Base-by-base conservation (phyloP, 176 grass and related monocot genomes). In the Rhipidocladum racemiflorum region DNA sequence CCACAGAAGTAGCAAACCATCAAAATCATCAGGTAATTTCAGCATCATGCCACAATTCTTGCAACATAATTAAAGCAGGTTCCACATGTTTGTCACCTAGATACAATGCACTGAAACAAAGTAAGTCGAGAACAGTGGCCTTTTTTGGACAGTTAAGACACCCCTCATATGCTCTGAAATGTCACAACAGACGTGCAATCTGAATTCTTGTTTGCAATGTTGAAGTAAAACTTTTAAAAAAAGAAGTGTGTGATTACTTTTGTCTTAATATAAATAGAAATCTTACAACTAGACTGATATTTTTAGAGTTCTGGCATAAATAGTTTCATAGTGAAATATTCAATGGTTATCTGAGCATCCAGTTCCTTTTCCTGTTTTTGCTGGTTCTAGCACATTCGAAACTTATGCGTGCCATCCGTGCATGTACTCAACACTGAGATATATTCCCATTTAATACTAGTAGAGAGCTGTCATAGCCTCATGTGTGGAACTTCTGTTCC, bases 21-120 rank as follows among this genome's bases (percentile, higher is more conserved):
- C 77, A 82, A 68, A 82, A 86, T 77, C 77, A 63, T 66, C 90
- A 89, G 89, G 92, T 98, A 91, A 67, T 80, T 66, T 54, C 20
- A 62, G 30, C 65, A 65, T 85, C 38, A 66, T 79, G 57, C 39
- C 38, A 32, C 34, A 83, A 11, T n/a, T 60, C 23, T 74, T 65
- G 35, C 46, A 79, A 59, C n/a, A 70, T 79, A 62, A 72, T 75
- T 45, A 38, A 35, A 76, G 38, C 15, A 61, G 39, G 4, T 70
- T 72, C 15, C 23, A 75, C 18, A 67, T 61, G 23, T 80, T 59
- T 87, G 51, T 68, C 40, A 38, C 42, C 63, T 83, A 50, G 63
- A 60, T 74, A 56, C 3, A 43, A 53, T 84, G 2, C 23, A 42
- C 65, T 57, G 82, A 67, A 84, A 61, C 13, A 6, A 67, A 74